These are phyloP conservation scores for Penicillium sp. DNA, from an alignment of 2,329 filamentous ascomycete species.

Conservation along the genomic window DNA sequence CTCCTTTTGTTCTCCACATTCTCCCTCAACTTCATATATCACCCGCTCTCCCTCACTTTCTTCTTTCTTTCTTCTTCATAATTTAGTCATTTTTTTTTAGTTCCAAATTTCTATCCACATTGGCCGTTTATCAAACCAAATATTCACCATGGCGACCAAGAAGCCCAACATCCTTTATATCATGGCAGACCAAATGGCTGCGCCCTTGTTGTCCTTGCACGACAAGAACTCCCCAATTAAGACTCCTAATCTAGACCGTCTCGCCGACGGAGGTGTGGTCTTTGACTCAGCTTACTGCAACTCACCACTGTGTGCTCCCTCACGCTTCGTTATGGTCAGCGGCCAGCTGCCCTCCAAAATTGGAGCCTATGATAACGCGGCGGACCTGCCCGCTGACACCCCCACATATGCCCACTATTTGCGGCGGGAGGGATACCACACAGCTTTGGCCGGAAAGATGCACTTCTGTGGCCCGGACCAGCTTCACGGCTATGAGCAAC, in stretches of 20 bases:
- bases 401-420: slow-evolving; percentile 94
- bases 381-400: slow-evolving; percentile 75
- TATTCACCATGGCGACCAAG: slow-evolving; percentile 38
- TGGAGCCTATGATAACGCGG: slow-evolving; percentile 86
- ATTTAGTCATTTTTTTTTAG: slow-evolving; percentile 2
- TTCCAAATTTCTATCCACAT: not conserved
- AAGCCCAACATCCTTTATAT: slow-evolving; percentile 84
- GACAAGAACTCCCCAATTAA: slow-evolving; percentile 85
- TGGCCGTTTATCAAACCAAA: not conserved
- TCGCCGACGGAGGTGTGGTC: slow-evolving; percentile 78
- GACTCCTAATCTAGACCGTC: slow-evolving; percentile 81
- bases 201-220: slow-evolving; percentile 87
- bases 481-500: slow-evolving; percentile 87
- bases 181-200: slow-evolving; percentile 94
- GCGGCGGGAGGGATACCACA: slow-evolving; percentile 80
- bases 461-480: slow-evolving; percentile 90
- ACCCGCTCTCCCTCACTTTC: slow-evolving; percentile 7
- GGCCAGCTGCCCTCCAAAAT: slow-evolving; percentile 90
- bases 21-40: slow-evolving; percentile 16
- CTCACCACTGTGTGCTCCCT: slow-evolving; percentile 86
- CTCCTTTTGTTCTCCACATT: slow-evolving; percentile 17
- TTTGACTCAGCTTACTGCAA: slow-evolving; percentile 95
- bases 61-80: not conserved
- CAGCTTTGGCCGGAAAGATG: slow-evolving; percentile 91
- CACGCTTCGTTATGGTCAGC: slow-evolving; percentile 90